Base-by-base conservation (phyloP, 2,329 filamentous ascomycete genomes). In the Ceratocystis huliohia region DNA sequence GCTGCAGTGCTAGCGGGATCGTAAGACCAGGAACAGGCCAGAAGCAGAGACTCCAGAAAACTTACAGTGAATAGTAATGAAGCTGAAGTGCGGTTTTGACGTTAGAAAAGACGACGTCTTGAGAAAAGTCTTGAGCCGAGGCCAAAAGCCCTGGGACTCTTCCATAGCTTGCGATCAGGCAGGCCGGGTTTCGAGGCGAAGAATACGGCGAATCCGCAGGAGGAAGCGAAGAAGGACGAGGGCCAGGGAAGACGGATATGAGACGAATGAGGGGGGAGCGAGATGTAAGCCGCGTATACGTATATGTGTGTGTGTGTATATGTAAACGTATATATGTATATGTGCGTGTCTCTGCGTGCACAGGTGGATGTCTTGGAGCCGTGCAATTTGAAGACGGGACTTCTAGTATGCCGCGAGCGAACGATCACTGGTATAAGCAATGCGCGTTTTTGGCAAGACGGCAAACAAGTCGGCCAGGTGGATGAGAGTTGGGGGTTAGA, bases 1-100 rank as follows among this genome's bases (percentile, higher is more conserved):
- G 28, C 22, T 64, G n/a, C 53, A 61, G 46, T 65, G 63, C 64
- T 61, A 45, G 64, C 63, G 61, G 10, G 63, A 63, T 46, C 5
- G 64, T 20, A 20, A 53, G 20, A 53, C 20, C 17, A 20, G 46
- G 46, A 10, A 20, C n/a, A 53, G 20, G 45, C 45, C 15, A 37
- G 33, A 37, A 37, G 33, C 33, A 37, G 30, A 33, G 33, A 37
- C 10, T 37, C 33, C 10, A 13, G 30, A 7, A 22, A 37, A 79
- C 84, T 75, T 77, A 89, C 88, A 95, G 73, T 95, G 90, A 17
- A 85, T 79, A 1, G 86, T 86, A 68, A 94, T 91, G 74, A 93
- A 95, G 77, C 89, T 91, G 76, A 92, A 87, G 70, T 86, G 84
- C 17, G 85, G 87, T 71, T 82, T 80, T 72, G 80, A 83, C 65